phyloP scores from a whole-genome alignment of 1,284 basidiomycete genomes.

The Fomitiporia mediterranea region DNA sequence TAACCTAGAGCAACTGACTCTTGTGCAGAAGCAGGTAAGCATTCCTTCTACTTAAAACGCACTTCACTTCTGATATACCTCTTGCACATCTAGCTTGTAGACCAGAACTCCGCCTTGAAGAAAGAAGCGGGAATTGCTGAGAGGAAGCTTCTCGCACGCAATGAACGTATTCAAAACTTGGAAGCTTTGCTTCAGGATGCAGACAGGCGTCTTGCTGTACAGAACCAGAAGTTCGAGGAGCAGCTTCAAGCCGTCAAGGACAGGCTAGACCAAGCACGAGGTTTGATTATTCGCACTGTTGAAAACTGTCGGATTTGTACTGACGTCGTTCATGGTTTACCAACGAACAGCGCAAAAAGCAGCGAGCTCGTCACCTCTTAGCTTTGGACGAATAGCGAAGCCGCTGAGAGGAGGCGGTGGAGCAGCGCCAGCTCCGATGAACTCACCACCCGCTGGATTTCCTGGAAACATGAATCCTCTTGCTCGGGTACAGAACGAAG shows the following conservation, averaged over 20 bases:
- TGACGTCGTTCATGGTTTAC: not conserved
- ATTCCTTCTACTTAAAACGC: too few species aligned
- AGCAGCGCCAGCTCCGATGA: constrained; percentile 38
- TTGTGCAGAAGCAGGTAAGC: constrained; percentile 92
- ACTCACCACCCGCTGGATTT: constrained; percentile 37
- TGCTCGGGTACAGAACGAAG: constrained; percentile 71
- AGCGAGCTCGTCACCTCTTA: constrained; percentile 62
- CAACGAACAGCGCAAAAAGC: constrained; percentile 66
- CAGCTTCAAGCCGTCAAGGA: constrained; percentile 91
- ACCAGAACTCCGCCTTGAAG: constrained; percentile 97
- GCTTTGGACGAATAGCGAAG: constrained; percentile 94
- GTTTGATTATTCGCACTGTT: constrained; percentile 42
- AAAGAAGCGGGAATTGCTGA: constrained; percentile 97
- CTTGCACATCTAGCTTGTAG: constrained; percentile 70
- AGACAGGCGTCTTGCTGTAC: constrained; percentile 83
- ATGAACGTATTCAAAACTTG: constrained; percentile 95
- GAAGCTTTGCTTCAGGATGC: constrained; percentile 91
- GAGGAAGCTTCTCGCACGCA: constrained; percentile 91
- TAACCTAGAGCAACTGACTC: constrained; percentile 92
- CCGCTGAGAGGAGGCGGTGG: constrained; percentile 91
- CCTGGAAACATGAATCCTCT: constrained; percentile 54
- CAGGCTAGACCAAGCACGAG: constrained; percentile 86
- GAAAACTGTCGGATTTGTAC: constrained; percentile 6
- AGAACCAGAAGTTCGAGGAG: constrained; percentile 95
- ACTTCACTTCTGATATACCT: constrained; percentile 14